Conservation (phyloP, 2,329 filamentous ascomycete genomes). For the Fusarium tricinctum region DNA sequence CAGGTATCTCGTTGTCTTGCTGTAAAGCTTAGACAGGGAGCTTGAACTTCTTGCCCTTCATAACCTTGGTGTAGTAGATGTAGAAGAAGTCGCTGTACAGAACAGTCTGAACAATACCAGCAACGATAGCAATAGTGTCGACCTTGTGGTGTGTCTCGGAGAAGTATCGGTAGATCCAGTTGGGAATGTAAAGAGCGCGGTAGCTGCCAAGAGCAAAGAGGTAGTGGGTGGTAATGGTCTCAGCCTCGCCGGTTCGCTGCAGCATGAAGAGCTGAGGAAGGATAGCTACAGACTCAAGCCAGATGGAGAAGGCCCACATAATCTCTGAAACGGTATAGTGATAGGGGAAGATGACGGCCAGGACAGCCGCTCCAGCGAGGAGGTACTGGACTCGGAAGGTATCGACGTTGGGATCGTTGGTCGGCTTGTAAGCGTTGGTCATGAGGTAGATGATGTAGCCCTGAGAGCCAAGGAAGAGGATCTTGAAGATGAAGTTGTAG, state of each 20-base stretch:
- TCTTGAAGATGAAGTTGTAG: constrained; percentile 96
- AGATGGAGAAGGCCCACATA: constrained; percentile 97
- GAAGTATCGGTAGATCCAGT: constrained; percentile 95
- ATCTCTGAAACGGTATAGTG: constrained; percentile 87
- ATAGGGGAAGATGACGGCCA: constrained; percentile 88
- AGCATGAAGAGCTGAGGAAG: constrained; percentile 98
- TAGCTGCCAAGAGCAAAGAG: constrained; percentile 94
- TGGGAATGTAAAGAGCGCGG: constrained; percentile 95
- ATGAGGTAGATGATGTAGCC: constrained; percentile 98
- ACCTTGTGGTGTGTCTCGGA: constrained; percentile 78
- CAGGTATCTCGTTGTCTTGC: constrained; percentile 14
- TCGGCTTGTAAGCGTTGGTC: constrained; percentile 97
- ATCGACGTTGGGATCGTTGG: constrained; percentile 95
- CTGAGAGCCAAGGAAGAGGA: constrained; percentile 91
- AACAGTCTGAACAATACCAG: constrained; percentile 92
- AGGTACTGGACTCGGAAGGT: constrained; percentile 98
- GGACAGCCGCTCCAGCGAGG: constrained; percentile 80
- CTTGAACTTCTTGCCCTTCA: constrained; percentile 91
- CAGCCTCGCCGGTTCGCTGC: constrained; percentile 95
- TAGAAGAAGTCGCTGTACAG: constrained; percentile 99
- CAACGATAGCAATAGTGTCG: constrained; percentile 89
- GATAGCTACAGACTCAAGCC: constrained; percentile 97
- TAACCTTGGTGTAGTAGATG: constrained; percentile 97
- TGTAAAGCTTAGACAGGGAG: constrained; percentile 75
- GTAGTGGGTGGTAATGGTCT: constrained; percentile 99